phyloP scores from a whole-genome alignment of 768 basidiomycete species.

The Pisolithus marmoratus region DNA sequence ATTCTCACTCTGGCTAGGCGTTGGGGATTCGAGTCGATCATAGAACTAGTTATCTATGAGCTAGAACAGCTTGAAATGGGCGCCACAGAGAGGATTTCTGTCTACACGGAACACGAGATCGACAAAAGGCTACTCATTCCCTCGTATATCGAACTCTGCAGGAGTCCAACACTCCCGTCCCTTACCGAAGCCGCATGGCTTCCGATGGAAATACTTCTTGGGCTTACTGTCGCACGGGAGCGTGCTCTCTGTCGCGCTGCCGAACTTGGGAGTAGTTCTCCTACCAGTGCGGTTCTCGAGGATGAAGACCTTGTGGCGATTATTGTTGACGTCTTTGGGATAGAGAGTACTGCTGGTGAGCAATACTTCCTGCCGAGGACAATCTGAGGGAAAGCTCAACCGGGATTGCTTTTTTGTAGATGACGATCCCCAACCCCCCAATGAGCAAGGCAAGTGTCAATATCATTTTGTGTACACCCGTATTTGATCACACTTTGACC shows the following conservation, averaged over 20 bases:
- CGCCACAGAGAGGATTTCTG: conserved; percentile 47
- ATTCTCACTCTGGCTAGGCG: conserved; percentile 50
- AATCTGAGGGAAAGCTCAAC: not conserved
- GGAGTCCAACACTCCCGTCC: conserved; percentile 44
- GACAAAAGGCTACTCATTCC: conserved; percentile 44
- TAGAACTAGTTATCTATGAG: conserved; percentile 47
- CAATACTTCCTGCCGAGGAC: not conserved
- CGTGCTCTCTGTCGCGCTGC: conserved; percentile 31
- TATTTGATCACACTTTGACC: not conserved
- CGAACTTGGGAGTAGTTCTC: conserved; percentile 22
- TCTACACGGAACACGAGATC: conserved; percentile 50
- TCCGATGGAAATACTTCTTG: conserved; percentile 49
- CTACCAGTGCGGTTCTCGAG: conserved; percentile 20
- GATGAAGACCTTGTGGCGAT: conserved; percentile 25
- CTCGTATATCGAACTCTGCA: conserved; percentile 47
- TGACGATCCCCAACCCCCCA: not conserved
- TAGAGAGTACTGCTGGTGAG: conserved; percentile 8
- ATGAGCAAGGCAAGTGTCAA: too few species aligned
- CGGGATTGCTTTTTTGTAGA: not conserved
- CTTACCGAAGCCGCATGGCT: conserved; percentile 50
- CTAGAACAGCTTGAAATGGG: conserved; percentile 43
- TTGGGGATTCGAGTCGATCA: conserved; percentile 53
- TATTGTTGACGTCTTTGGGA: conserved; percentile 29
- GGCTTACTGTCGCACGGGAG: conserved; percentile 51
- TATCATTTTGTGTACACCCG: not conserved